Conservation (phyloP, 257 asterid genomes). For the Henckelia pumila region DNA sequence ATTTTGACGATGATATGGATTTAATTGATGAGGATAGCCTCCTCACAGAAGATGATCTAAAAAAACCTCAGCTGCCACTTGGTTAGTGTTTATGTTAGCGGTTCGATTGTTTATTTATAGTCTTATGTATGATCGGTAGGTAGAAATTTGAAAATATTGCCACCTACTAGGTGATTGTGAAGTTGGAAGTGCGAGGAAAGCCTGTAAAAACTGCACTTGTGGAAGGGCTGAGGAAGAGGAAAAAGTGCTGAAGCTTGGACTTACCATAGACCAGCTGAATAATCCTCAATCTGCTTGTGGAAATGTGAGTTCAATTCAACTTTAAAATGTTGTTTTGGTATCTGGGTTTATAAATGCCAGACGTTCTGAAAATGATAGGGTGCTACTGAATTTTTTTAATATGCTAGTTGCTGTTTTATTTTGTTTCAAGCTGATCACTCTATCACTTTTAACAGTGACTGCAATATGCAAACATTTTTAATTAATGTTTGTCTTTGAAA, state of each 20-base stretch:
- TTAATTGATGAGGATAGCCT: conserved; percentile 97
- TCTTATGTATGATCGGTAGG: conserved; percentile 6
- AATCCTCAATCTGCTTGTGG: conserved; percentile 98
- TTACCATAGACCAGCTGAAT: conserved; percentile 62
- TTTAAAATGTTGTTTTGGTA: not conserved
- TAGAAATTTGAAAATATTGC: conserved; percentile 7
- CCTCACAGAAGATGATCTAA: conserved; percentile 82
- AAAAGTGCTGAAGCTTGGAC: conserved; percentile 75
- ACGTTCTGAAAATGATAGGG: not conserved
- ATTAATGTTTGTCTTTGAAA: not conserved
- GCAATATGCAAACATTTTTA: not conserved
- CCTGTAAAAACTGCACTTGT: conserved; percentile 91
- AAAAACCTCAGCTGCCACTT: conserved; percentile 74
- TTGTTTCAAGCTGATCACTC: no score
- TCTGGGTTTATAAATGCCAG: conserved; percentile 7
- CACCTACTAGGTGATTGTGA: conserved; percentile 70
- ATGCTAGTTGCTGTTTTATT: not conserved
- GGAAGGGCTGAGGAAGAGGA: conserved; percentile 92
- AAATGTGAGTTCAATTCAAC: conserved; percentile 48
- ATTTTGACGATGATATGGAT: conserved; percentile 76
- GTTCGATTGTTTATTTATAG: conserved; percentile 12
- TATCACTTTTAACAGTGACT: not conserved
- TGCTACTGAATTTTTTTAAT: not conserved
- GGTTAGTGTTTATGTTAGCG: conserved; percentile 41
- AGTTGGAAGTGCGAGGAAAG: conserved; percentile 78